phyloP scores from a whole-genome alignment of 306 rosid species.

The Malus domestica region DNA sequence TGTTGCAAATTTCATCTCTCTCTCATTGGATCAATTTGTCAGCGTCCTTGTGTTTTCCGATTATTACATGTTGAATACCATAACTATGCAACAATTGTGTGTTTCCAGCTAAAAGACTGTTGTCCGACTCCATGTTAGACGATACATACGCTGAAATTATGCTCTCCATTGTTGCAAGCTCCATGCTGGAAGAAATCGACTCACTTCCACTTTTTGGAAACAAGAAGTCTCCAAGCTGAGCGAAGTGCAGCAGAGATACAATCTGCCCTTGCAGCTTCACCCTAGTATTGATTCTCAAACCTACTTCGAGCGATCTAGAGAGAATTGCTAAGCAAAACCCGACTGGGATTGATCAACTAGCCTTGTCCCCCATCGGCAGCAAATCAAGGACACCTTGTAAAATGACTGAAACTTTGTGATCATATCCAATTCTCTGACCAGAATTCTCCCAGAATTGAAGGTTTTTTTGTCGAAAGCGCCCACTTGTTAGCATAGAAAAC shows the following conservation, averaged over 20 bases:
- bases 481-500: constrained; percentile 76
- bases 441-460: constrained; percentile 45
- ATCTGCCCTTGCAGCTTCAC: constrained; percentile 55
- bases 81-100: constrained; percentile 44
- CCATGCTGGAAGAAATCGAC: constrained; percentile 45
- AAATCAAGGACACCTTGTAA: constrained; percentile 73
- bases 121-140: constrained; percentile 33
- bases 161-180: constrained; percentile 65
- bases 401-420: constrained; percentile 30
- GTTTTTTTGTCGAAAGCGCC: constrained; percentile 47
- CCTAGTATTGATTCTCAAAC: constrained; percentile 29
- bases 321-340: constrained; percentile 80
- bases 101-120: constrained; percentile 31
- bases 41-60: not conserved
- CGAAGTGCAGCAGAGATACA: constrained; percentile 48
- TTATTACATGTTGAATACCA: constrained; percentile 21
- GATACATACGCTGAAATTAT: constrained; percentile 43
- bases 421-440: constrained; percentile 26
- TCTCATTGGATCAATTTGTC: not conserved
- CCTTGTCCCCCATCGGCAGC: constrained; percentile 48
- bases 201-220: constrained; percentile 34
- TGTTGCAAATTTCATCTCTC: not conserved
- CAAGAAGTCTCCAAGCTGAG: constrained; percentile 58
- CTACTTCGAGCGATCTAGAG: constrained; percentile 55
- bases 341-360: constrained; percentile 58